Percentiles rank a stretch among this genome's conserved stretches.
phyloP scores from a whole-genome alignment of 2,329 filamentous ascomycete species.

The Fusarium pilosicola region DNA sequence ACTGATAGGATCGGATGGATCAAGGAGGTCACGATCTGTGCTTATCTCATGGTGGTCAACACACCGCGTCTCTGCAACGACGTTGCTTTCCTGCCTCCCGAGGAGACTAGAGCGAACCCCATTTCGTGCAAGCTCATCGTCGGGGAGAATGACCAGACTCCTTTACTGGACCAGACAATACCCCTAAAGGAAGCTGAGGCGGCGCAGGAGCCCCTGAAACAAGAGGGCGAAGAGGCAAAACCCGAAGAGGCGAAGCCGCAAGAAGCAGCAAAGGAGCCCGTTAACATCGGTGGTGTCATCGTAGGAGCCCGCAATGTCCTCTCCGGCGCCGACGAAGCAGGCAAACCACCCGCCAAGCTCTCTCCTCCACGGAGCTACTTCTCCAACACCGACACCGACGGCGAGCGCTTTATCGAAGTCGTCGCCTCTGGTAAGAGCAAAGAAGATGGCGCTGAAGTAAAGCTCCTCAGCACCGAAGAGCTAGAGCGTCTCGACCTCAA shows the following conservation, averaged over 20 bases:
- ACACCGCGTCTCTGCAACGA: constrained; percentile 90
- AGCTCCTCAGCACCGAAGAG: constrained; percentile 71
- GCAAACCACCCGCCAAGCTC: constrained; percentile 58
- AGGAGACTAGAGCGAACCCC: constrained; percentile 77
- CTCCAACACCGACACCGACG: constrained; percentile 36
- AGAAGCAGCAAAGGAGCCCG: constrained; percentile 50
- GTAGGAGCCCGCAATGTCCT: constrained; percentile 63
- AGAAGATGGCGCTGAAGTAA: constrained; percentile 69
- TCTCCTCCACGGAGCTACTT: constrained; percentile 56
- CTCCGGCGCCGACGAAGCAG: constrained; percentile 57
- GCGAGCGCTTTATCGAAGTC: constrained; percentile 53
- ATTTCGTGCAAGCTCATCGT: constrained; percentile 82
- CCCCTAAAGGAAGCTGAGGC: constrained; percentile 45
- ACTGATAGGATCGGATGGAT: constrained; percentile 87
- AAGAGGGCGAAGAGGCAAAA: constrained; percentile 11
- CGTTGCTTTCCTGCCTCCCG: constrained; percentile 84
- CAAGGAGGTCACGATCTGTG: constrained; percentile 90
- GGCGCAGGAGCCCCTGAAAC: constrained; percentile 17
- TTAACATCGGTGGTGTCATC: constrained; percentile 63
- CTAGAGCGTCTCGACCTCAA: constrained; percentile 75
- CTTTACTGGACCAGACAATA: constrained; percentile 45
- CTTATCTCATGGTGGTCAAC: constrained; percentile 92
- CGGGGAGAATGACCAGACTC: constrained; percentile 55
- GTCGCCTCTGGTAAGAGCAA: constrained; percentile 58
- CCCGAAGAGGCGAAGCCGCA: not conserved